Base-by-base conservation (phyloP, 2,329 filamentous ascomycete genomes). In the Lojkania enalia region DNA sequence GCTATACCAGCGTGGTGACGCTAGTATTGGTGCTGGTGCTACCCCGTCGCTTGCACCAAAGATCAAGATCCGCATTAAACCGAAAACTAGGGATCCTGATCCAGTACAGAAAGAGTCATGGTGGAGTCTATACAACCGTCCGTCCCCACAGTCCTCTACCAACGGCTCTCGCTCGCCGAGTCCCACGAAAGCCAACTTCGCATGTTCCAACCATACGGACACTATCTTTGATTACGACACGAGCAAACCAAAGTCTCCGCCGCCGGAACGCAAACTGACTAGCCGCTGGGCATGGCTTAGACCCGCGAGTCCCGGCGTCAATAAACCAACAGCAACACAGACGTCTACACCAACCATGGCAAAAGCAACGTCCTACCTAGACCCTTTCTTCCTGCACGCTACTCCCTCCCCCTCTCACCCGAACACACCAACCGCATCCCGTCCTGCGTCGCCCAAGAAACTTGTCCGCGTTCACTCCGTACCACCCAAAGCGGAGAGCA, bases 201-300 rank as follows among this genome's bases (percentile, higher is more conserved):
- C 49, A 54, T 27, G 57, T 55, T 58, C 58, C 13, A 52, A 50
- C 2, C 36, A 57, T 5, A 52, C 55, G 3, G 52, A 59, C 38
- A 49, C 55, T 2, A 51, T 63, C 20, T 65, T 65, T 31, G 56
- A 55, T 0, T 58, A 60, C 44, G 50, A 31, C 21, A 48, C 42
- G 32, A 50, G 54, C 11, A 54, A 59, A 11, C 23, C 41, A n/a
- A n/a, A n/a, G n/a, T n/a, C n/a, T 2, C 42, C 47, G 1, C 54
- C 52, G 16, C 48, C 51, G 11, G 38, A 35, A n/a, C 2, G 33
- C 25, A 56, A 49, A 15, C 31, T 36, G 18, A 46, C 47, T 15
- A 58, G 55, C 15, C 54, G 57, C 14, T 62, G 52, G 53, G 58
- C 59, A 2, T 64, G 63, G 63, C 54, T 60, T 11, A 50, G 54